Evolutionary conservation across 2,329 filamentous ascomycete species (phyloP).

Genomic region (Sporothrix schenckii): DNA sequence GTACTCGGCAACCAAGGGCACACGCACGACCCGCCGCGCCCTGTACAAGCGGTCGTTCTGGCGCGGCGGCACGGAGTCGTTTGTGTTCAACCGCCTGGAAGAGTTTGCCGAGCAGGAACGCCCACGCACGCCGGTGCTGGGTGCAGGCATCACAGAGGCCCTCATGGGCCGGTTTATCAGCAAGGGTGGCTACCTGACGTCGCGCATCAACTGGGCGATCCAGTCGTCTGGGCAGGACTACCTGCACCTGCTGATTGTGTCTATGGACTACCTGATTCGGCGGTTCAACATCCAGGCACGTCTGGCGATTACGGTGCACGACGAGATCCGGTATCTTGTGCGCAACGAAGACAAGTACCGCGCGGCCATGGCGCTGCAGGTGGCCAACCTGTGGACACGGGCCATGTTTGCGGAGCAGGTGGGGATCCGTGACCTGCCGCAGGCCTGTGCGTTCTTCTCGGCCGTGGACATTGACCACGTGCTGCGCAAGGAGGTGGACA

Average conservation of each 20-base stretch:
- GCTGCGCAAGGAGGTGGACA: conserved; percentile 95
- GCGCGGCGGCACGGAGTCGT: conserved; percentile 94
- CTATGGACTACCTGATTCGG: conserved; percentile 90
- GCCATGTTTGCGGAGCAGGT: conserved; percentile 98
- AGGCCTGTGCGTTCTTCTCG: conserved; percentile 92
- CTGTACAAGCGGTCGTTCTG: conserved; percentile 81
- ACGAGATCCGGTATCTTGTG: conserved; percentile 94
- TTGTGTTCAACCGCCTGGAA: conserved; percentile 97
- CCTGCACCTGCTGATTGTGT: conserved; percentile 86
- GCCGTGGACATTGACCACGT: conserved; percentile 95
- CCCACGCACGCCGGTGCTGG: conserved; percentile 87
- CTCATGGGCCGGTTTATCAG: conserved; percentile 84
- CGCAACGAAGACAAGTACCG: conserved; percentile 83
- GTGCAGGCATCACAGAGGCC: conserved; percentile 94
- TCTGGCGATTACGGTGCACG: conserved; percentile 90
- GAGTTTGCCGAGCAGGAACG: conserved; percentile 95
- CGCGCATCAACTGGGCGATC: conserved; percentile 98
- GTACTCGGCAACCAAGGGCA: conserved; percentile 87
- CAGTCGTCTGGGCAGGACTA: conserved; percentile 98
- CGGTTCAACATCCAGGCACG: conserved; percentile 84
- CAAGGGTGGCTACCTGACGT: conserved; percentile 91
- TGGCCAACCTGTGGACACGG: conserved; percentile 94
- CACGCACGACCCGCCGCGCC: conserved; percentile 74
- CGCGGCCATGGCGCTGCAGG: conserved; percentile 87
- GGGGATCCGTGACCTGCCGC: conserved; percentile 91